These are phyloP conservation scores for Colletotrichum theobromicola DNA, from an alignment of 2,329 filamentous ascomycete genomes.

Conservation along the genomic window DNA sequence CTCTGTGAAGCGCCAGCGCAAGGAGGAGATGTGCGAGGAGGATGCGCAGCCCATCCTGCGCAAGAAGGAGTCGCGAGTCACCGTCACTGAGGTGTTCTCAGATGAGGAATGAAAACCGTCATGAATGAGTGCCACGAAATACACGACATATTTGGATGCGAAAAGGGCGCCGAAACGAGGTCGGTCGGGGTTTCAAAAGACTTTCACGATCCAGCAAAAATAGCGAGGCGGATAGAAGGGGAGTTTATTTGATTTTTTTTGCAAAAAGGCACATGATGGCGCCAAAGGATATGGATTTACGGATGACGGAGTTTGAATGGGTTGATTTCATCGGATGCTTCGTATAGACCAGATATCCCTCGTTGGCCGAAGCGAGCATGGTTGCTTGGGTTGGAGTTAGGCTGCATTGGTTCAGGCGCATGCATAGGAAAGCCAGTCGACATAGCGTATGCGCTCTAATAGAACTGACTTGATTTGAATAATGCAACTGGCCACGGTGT, in stretches of 20 bases:
- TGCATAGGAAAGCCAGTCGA: background rate
- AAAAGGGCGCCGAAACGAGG: background rate
- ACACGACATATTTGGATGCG: background rate
- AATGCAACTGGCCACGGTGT: background rate
- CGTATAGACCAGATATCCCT: constrained; percentile 15
- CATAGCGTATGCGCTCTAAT: constrained; percentile 3
- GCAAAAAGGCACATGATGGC: background rate
- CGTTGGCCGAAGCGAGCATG: background rate
- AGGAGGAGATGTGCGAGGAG: constrained; percentile 6
- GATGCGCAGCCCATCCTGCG: background rate
- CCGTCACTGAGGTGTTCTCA: constrained; percentile 13
- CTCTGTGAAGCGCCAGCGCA: constrained; percentile 43
- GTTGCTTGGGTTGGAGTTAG: background rate
- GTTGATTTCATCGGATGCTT: background rate
- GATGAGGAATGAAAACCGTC: constrained; percentile 16
- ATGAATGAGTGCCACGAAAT: background rate
- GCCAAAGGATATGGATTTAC: background rate
- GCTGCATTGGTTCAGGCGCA: background rate
- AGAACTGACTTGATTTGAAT: constrained; percentile 1
- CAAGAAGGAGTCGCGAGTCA: constrained; percentile 16
- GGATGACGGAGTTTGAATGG: background rate
- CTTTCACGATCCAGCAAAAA: background rate
- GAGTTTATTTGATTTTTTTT: background rate
- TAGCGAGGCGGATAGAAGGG: constrained; percentile 4
- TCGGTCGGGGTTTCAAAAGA: background rate